Conservation (phyloP, 2,329 filamentous ascomycete genomes). For the Dothiorella sarmentorum region DNA sequence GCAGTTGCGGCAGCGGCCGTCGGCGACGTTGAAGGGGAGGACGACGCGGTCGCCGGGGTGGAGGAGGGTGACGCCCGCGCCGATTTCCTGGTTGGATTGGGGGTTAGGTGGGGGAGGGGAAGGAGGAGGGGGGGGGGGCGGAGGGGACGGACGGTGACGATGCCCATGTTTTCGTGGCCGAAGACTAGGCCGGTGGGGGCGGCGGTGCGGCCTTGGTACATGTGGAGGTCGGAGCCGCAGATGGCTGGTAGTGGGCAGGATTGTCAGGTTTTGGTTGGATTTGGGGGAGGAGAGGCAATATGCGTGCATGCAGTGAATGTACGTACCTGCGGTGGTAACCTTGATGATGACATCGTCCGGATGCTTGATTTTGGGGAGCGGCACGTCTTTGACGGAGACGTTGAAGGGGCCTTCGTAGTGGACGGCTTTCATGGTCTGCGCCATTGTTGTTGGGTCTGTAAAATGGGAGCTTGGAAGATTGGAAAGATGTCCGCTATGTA, state of each 20-base stretch:
- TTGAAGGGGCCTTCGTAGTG: slow-evolving; percentile 61
- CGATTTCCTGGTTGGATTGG: slow-evolving; percentile 53
- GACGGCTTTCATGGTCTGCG: slow-evolving; percentile 57
- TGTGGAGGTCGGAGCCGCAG: slow-evolving; percentile 53
- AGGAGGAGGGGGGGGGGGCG: background rate
- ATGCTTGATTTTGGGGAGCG: slow-evolving; percentile 57
- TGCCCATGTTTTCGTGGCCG: slow-evolving; percentile 61
- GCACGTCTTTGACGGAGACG: slow-evolving; percentile 60
- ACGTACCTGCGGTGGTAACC: slow-evolving; percentile 57
- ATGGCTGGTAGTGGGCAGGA: too few species aligned
- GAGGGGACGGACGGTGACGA: slow-evolving; percentile 42
- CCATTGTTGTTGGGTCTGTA: too few species aligned
- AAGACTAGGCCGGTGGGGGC: slow-evolving; percentile 62
- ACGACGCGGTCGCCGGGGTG: slow-evolving; percentile 63
- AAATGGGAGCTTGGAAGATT: too few species aligned
- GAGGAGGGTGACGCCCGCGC: slow-evolving; percentile 57
- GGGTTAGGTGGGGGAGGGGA: too few species aligned
- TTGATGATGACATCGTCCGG: slow-evolving; percentile 64
- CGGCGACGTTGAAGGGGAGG: slow-evolving; percentile 63
- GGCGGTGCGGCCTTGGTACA: slow-evolving; percentile 64
- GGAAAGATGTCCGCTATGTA: too few species aligned
- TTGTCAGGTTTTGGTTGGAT: too few species aligned
- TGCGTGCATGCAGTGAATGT: background rate
- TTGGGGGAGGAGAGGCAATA: background rate
- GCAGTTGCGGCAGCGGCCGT: slow-evolving; percentile 61